Evolutionary conservation across 208 protist genomes (phyloP).

Genomic region (Acanthamoeba sp.): DNA sequence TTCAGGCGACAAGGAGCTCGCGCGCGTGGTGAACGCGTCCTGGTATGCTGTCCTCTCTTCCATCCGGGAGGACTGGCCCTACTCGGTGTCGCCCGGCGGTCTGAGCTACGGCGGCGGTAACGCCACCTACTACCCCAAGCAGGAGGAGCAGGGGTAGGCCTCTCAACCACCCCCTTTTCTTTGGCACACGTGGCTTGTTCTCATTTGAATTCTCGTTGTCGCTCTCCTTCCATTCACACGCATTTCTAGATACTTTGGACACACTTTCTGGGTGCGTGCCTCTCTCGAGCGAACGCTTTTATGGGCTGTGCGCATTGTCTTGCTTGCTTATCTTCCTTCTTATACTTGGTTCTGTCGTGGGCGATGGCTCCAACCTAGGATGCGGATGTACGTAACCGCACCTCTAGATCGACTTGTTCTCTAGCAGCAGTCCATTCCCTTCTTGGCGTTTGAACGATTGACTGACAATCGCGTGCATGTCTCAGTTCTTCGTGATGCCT

Average conservation of each 20-base stretch:
- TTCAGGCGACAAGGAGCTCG: conserved; percentile 41
- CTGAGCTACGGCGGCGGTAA: conserved; percentile 72
- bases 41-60: conserved; percentile 63
- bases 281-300: too few relatives aligned
- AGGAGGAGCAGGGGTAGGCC: conserved; percentile 59
- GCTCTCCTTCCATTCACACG: not conserved
- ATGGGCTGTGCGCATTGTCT: not conserved
- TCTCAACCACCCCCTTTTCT: too few relatives aligned
- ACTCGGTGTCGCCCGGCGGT: conserved; percentile 66
- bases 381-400: conserved; percentile 35
- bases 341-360: too few relatives aligned
- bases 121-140: conserved; percentile 71
- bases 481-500: conserved; percentile 69
- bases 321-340: not conserved
- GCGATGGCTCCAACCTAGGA: too few relatives aligned
- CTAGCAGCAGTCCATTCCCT: too few relatives aligned
- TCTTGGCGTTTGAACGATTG: not conserved
- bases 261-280: conserved; percentile 58
- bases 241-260: conserved; percentile 54
- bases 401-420: too few relatives aligned
- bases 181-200: too few relatives aligned
- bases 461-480: not conserved
- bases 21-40: conserved; percentile 47
- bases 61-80: conserved; percentile 39
- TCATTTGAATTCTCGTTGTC: not conserved